A percentile compares a stretch with the other conserved stretches of the same genome.
Evolutionary conservation across 2,329 filamentous ascomycete species (phyloP).

Genomic region (Alternaria brassicae): DNA sequence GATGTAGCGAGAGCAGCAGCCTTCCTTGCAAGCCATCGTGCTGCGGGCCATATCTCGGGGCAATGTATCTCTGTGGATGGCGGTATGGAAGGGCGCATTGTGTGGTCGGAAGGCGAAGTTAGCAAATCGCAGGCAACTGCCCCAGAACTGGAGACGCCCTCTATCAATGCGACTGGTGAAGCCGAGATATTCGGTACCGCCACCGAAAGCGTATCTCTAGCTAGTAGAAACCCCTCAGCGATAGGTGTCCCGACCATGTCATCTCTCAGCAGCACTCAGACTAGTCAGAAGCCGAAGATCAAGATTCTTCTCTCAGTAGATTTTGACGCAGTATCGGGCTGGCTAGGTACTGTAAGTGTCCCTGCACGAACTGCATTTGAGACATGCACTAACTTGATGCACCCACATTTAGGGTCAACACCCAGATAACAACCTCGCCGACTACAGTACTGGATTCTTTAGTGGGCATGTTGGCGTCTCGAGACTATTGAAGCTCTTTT

Average conservation of each 20-base stretch:
- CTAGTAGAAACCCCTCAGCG: slow-evolving; percentile 1
- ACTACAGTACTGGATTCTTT: slow-evolving; percentile 65
- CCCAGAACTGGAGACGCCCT: neutral
- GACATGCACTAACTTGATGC: too few species aligned
- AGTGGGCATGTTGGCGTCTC: slow-evolving; percentile 64
- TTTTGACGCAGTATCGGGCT: slow-evolving; percentile 67
- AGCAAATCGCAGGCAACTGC: slow-evolving; percentile 15
- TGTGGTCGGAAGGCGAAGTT: slow-evolving; percentile 58
- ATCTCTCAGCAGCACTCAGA: neutral
- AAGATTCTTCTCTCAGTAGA: slow-evolving; percentile 56
- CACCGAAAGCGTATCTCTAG: slow-evolving; percentile 19
- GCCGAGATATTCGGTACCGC: slow-evolving; percentile 17
- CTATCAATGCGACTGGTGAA: neutral
- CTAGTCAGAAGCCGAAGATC: slow-evolving; percentile 39
- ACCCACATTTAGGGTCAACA: too few species aligned
- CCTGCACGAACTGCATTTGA: too few species aligned
- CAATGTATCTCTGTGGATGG: slow-evolving; percentile 61
- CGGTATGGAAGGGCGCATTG: slow-evolving; percentile 59
- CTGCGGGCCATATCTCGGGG: slow-evolving; percentile 63
- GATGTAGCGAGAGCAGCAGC: slow-evolving; percentile 59
- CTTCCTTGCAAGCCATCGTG: slow-evolving; percentile 60
- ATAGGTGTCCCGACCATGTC: neutral
- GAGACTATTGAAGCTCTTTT: slow-evolving; percentile 62
- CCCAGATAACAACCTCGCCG: slow-evolving; percentile 61
- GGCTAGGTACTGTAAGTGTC: slow-evolving; percentile 67